Evolutionary conservation across 2,329 filamentous ascomycete genomes (phyloP), one percentile per base, ranked within the genome.

Genomic region (Gaeumannomyces sp.): DNA sequence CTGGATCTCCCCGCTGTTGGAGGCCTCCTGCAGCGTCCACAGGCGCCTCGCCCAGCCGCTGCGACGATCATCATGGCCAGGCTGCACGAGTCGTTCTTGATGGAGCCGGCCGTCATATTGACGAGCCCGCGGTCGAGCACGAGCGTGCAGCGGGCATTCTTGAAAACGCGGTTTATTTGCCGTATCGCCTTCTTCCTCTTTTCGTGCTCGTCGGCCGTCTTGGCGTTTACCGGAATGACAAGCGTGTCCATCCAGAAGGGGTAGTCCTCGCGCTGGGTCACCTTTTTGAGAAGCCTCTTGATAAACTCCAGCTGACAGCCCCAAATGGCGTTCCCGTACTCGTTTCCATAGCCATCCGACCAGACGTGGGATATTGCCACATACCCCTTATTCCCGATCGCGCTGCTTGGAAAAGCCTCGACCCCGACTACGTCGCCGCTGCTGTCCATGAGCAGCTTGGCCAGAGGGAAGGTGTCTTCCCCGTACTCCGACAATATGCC

Each of bases 171-270:
- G 25, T 59, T 27, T 6, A 64, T 64, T 35, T 59, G 57, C 14
- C 33, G 19, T 19, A 64, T 64, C 25, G 58, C 38, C 6, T 25
- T 33, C 28, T 60, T 31, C 31, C 35, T 64, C 29, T 29, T 29
- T 29, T 29, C 29, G 29, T 3, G 29, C 29, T 29, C n/a, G n/a
- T 29, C 29, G 29, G 3, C 6, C 6, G 29, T 6, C 3, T 29
- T 29, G 3, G 3, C 29, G n/a, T 5, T 38, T 19, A 14, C 53
- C 19, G 57, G 62, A 22, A 64, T 59, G 14, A 19, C 57, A n/a
- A 64, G 57, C 11, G 62, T 64, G 27, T 64, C 62, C n/a, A 60
- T 60, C 62, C 62, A 64, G 58, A 64, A 64, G 1, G 33, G 62
- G 6, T 35, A 6, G 50, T 58, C 53, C 11, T 3, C 35, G 19